A percentile compares a stretch with the other conserved stretches of the same genome.
Conservation (phyloP, 768 basidiomycete genomes). For the Leucocoprinus leucothites region DNA sequence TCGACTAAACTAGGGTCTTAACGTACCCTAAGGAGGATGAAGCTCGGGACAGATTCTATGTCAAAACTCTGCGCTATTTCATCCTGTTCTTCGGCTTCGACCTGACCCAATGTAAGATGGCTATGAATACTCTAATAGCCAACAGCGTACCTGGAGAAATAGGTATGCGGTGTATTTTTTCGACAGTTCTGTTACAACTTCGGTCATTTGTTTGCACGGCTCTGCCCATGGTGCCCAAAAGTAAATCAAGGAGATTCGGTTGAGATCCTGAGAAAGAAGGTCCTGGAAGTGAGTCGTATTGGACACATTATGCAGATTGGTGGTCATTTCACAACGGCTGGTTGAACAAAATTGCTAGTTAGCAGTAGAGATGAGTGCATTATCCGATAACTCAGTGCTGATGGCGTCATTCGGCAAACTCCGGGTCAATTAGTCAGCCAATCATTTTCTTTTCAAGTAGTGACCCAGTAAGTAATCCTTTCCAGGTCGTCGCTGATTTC, state of each 20-base stretch:
- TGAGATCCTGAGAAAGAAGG: slow-evolving; percentile 72
- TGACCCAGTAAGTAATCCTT: too few species aligned
- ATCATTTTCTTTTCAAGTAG: not conserved
- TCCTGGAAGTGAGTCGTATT: slow-evolving; percentile 73
- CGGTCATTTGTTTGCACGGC: slow-evolving; percentile 88
- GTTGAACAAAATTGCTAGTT: too few species aligned
- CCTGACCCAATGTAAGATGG: slow-evolving; percentile 36
- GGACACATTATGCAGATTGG: slow-evolving; percentile 40
- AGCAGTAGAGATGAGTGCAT: too few species aligned
- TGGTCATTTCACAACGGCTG: slow-evolving; percentile 2
- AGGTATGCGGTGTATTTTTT: slow-evolving; percentile 66
- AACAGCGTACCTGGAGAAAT: slow-evolving; percentile 62
- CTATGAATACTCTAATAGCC: not conserved
- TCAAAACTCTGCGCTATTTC: slow-evolving; percentile 94
- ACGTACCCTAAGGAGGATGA: slow-evolving; percentile 74
- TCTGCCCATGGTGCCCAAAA: slow-evolving; percentile 96
- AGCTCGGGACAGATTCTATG: slow-evolving; percentile 83
- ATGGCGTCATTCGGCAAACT: slow-evolving; percentile 20
- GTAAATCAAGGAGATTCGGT: slow-evolving; percentile 81
- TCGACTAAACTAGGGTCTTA: not conserved
- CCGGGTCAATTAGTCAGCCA: slow-evolving; percentile 1
- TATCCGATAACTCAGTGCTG: too few species aligned
- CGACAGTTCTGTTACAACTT: slow-evolving; percentile 69
- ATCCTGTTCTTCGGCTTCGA: slow-evolving; percentile 76
- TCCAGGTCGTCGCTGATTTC: not conserved